A percentile compares a stretch with the other conserved stretches of the same genome.
Conservation (phyloP, 305 asterid species). For the Solanum hybrid region DNA sequence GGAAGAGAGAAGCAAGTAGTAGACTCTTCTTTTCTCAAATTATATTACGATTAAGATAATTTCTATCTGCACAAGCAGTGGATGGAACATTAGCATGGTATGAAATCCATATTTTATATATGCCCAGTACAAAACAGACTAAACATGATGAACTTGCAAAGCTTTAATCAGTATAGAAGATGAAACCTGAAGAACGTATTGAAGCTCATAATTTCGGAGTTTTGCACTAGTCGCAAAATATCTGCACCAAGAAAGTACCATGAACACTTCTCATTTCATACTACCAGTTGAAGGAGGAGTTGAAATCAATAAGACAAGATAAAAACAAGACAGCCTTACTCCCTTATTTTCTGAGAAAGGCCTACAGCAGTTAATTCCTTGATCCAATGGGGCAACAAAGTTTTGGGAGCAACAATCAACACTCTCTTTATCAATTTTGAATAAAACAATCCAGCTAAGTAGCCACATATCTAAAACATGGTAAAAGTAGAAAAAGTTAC, state of each 20-base stretch:
- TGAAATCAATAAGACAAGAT: background rate
- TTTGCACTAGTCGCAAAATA: conserved; percentile 61
- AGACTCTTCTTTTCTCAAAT: background rate
- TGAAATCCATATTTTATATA: background rate
- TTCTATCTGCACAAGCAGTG: background rate
- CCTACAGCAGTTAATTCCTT: conserved; percentile 82
- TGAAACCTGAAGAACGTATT: conserved; percentile 69
- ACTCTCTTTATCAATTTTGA: conserved; percentile 64
- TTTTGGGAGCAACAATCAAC: conserved; percentile 85
- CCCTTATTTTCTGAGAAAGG: conserved; percentile 63
- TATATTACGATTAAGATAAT: background rate
- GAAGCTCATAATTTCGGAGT: conserved; percentile 82
- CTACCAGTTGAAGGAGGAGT: background rate
- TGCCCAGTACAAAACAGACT: background rate
- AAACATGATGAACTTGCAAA: background rate
- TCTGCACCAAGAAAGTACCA: conserved; percentile 26
- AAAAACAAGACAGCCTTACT: conserved; percentile 30
- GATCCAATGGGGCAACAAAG: conserved; percentile 82
- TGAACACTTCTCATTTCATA: background rate
- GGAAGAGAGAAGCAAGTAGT: background rate
- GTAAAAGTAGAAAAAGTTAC: background rate
- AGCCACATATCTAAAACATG: conserved; percentile 66
- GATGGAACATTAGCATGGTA: background rate
- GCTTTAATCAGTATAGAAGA: background rate
- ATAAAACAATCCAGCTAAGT: conserved; percentile 67